Percentiles rank a stretch among this genome's conserved stretches.
These are phyloP conservation scores for Scedosporium apiospermum DNA, from an alignment of 2,329 filamentous ascomycete genomes.

Conservation along the genomic window DNA sequence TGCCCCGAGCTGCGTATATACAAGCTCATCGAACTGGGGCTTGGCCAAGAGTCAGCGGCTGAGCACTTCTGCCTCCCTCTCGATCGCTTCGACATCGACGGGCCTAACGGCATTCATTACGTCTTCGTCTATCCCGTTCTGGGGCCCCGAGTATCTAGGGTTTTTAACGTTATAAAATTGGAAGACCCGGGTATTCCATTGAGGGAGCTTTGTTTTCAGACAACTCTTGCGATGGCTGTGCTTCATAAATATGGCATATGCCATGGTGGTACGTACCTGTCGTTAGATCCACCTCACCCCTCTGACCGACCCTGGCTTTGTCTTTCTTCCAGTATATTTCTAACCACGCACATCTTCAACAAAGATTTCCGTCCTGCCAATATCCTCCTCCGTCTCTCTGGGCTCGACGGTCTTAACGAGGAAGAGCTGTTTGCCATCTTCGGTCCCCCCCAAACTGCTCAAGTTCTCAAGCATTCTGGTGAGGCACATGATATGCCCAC, in stretches of 20 bases:
- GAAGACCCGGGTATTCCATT: conserved; percentile 7
- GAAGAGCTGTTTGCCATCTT: conserved; percentile 9
- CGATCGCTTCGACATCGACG: conserved; percentile 13
- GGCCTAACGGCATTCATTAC: conserved; percentile 18
- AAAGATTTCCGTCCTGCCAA: conserved; percentile 19
- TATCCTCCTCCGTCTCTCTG: conserved; percentile 14
- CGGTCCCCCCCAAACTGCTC: not conserved
- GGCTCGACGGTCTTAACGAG: conserved; percentile 15
- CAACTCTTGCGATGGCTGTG: conserved; percentile 13
- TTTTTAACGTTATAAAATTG: not conserved
- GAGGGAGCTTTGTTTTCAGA: conserved; percentile 13
- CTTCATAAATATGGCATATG: conserved; percentile 19
- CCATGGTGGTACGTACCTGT: conserved; percentile 18
- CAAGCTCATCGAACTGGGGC: conserved; percentile 9
- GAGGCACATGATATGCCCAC: conserved; percentile 10
- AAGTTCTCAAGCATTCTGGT: conserved; percentile 7
- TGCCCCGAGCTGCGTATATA: conserved; percentile 13
- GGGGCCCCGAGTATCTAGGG: conserved; percentile 16
- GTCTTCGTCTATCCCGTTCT: conserved; percentile 18
- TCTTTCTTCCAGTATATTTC: no score
- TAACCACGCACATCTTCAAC: not conserved
- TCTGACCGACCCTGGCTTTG: not conserved
- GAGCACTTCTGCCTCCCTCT: conserved; percentile 9
- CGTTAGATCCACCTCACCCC: no score
- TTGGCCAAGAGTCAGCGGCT: conserved; percentile 1